Percentiles rank a stretch among this genome's conserved stretches.
Evolutionary conservation across 768 basidiomycete species (phyloP).

Genomic region (Rhodocollybia butyracea): DNA sequence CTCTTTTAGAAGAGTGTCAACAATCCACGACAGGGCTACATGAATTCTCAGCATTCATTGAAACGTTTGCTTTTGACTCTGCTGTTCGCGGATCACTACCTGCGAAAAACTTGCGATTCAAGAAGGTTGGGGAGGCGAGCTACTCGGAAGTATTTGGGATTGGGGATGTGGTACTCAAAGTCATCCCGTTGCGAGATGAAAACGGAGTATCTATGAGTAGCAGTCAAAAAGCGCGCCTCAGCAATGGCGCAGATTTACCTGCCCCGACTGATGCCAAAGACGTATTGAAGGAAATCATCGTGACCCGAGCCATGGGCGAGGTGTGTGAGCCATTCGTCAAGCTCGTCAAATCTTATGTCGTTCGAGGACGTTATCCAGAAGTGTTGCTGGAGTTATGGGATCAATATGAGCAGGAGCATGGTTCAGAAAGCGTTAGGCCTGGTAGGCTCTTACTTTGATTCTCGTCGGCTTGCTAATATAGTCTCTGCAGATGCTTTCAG

Average conservation of each 20-base stretch:
- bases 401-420: conserved; percentile 67
- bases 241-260: conserved; percentile 39
- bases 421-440: conserved; percentile 83
- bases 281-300: conserved; percentile 77
- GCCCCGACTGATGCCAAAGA: conserved; percentile 71
- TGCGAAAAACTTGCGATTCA: conserved; percentile 39
- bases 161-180: conserved; percentile 85
- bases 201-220: conserved; percentile 11
- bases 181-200: conserved; percentile 73
- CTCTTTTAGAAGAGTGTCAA: conserved; percentile 68
- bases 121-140: conserved; percentile 93
- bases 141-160: conserved; percentile 96
- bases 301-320: conserved; percentile 73
- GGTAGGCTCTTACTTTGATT: conserved; percentile 38
- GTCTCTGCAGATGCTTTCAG: conserved; percentile 61
- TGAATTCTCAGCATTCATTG: conserved; percentile 82
- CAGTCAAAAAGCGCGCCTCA: conserved; percentile 9
- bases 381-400: conserved; percentile 85
- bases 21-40: conserved; percentile 60
- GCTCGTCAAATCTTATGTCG: conserved; percentile 81
- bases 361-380: conserved; percentile 81
- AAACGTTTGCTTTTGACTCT: conserved; percentile 73
- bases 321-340: conserved; percentile 76
- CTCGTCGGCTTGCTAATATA: conserved; percentile 5
- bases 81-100: conserved; percentile 38